Conservation (phyloP, 768 basidiomycete genomes). For the Boletus subparvulus region DNA sequence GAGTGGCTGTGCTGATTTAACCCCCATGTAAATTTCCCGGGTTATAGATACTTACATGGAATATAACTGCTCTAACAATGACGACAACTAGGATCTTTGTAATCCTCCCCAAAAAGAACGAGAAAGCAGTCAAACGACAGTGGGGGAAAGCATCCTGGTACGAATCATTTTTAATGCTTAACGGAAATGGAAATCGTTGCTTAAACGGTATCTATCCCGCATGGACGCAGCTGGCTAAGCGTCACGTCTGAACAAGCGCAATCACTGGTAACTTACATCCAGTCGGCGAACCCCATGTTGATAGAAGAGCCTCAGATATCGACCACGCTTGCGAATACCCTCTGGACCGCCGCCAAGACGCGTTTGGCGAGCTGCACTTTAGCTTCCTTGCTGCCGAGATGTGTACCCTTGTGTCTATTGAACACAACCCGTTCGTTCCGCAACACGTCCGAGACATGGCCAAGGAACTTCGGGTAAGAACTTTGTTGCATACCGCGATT, state of each 20-base stretch:
- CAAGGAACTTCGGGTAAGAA: constrained; percentile 50
- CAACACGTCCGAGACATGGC: constrained; percentile 49
- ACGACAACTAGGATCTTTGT: no score
- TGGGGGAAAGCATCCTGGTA: background rate
- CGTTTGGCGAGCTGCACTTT: constrained; percentile 68
- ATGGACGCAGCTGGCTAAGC: constrained; percentile 60
- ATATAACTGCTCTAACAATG: no score
- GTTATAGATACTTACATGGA: no score
- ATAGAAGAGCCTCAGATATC: constrained; percentile 46
- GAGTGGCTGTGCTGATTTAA: no score
- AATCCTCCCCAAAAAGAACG: no score
- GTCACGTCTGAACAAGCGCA: constrained; percentile 38
- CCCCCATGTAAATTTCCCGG: no score
- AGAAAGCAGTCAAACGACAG: background rate
- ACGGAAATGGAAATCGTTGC: background rate
- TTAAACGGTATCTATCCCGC: constrained; percentile 58
- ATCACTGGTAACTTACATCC: constrained; percentile 51
- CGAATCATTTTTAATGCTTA: background rate
- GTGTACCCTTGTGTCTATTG: constrained; percentile 68
- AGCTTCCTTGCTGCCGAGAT: constrained; percentile 58
- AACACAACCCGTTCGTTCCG: constrained; percentile 56
- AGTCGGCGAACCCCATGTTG: constrained; percentile 63
- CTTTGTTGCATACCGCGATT: constrained; percentile 74
- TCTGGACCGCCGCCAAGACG: constrained; percentile 65
- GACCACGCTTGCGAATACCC: constrained; percentile 42